These are phyloP conservation scores for Prunus dulcis DNA, from an alignment of 306 rosid species.

Conservation along the genomic window DNA sequence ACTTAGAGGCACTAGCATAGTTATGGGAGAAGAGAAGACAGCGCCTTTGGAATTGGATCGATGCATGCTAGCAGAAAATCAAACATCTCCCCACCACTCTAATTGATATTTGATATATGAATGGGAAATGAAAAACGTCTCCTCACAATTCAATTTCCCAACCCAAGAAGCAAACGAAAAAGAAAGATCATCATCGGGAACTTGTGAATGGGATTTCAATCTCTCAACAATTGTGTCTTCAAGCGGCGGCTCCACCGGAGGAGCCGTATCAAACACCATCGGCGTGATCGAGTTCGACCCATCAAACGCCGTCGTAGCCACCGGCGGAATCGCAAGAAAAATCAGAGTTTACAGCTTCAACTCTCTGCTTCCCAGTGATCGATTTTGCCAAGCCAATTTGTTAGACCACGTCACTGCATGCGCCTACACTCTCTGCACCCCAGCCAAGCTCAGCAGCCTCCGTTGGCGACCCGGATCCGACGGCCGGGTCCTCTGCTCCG, in stretches of 20 bases:
- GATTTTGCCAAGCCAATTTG: not conserved
- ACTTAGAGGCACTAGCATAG: too few species aligned
- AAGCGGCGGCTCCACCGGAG: not conserved
- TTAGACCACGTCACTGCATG: slow-evolving; percentile 42
- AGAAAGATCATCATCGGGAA: not conserved
- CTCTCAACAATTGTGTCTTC: slow-evolving; percentile 46
- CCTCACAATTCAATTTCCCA: slow-evolving; percentile 21
- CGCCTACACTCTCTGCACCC: slow-evolving; percentile 48
- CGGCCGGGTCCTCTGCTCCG: slow-evolving; percentile 43
- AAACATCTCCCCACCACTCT: slow-evolving; percentile 8
- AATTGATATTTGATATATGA: slow-evolving; percentile 31
- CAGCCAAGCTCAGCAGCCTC: slow-evolving; percentile 67
- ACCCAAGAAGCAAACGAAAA: not conserved
- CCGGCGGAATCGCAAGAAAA: slow-evolving; percentile 56
- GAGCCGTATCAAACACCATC: slow-evolving; percentile 35
- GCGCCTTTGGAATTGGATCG: too few species aligned
- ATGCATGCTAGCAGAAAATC: not conserved
- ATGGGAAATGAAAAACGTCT: slow-evolving; percentile 50
- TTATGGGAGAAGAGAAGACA: too few species aligned
- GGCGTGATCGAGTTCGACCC: slow-evolving; percentile 55
- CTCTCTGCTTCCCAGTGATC: slow-evolving; percentile 19
- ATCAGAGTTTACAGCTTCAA: slow-evolving; percentile 36
- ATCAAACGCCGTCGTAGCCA: slow-evolving; percentile 41
- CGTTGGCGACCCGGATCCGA: slow-evolving; percentile 48
- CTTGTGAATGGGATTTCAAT: slow-evolving; percentile 42